Base-by-base conservation (phyloP, 306 rosid genomes). In the Lathyrus oleraceus region DNA sequence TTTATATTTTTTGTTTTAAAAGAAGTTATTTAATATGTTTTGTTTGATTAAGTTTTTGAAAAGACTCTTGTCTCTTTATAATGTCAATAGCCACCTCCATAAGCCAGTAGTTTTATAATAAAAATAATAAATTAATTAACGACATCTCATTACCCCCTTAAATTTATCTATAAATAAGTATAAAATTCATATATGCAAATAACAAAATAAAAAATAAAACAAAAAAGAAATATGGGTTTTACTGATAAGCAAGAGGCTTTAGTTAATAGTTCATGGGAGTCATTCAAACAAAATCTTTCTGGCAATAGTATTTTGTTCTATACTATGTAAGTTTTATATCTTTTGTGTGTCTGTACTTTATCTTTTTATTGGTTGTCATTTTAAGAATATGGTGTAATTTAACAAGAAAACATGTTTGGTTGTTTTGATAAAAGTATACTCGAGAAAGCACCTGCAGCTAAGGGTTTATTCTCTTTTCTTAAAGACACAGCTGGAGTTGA, bases 371-470 rank as follows among this genome's bases (percentile, higher is more conserved):
- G 5, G 2, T 45, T 35, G 1, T 21, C 4, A 3, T 3, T 60
- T 60, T 23, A 10, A 57, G 59, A 10, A 6, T 6, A 4, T 2
- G 11, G 6, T 7, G n/a, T 17, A 48, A 59, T 2, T 20, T 57
- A 6, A 57, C 20, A 9, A 17, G 0, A 11, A 21, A 20, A 6
- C 1, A 7, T 35, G 39, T 64, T 20, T 23, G 6, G 10, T 30
- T 53, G 12, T 6, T 23, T 32, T 10, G 1, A 38, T 57, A 72
- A 28, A 12, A 80, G 84, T 32, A 75, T 80, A 65, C 3, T 80
- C 59, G 84, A 80, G 67, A 75, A 65, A 70, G 71, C 56, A 48
- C 81, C 84, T 0, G 67, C 65, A 4, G 78, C 81, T 7, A 75
- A 65, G 57, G 27, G 5, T 16, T n/a, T 75, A 67, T 80, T 80